Percentiles rank a stretch among this genome's conserved stretches.
Evolutionary conservation across 1,284 basidiomycete species (phyloP).

Genomic region (Cystobasidium pallidum): DNA sequence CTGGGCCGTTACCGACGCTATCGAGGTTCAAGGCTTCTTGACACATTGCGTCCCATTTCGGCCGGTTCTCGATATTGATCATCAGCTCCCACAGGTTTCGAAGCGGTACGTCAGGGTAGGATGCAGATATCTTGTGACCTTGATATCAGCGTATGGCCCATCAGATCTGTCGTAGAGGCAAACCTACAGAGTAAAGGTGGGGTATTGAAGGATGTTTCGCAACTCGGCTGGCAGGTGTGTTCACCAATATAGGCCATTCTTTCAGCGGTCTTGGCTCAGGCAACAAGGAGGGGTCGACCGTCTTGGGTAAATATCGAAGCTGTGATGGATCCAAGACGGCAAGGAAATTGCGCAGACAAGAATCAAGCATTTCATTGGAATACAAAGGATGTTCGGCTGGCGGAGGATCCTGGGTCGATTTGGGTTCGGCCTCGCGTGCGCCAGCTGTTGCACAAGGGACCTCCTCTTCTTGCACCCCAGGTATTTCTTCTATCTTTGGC

Average conservation of each 20-base stretch:
- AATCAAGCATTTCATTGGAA: conserved; percentile 27
- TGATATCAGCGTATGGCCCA: background rate
- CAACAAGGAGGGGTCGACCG: conserved; percentile 1
- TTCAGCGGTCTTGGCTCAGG: conserved; percentile 27
- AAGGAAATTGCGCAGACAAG: conserved; percentile 35
- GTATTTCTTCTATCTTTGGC: conserved; percentile 2
- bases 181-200: conserved; percentile 43
- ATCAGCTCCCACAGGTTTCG: conserved; percentile 49
- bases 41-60: conserved; percentile 47
- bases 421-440: background rate
- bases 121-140: conserved; percentile 37
- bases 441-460: background rate
- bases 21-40: conserved; percentile 32
- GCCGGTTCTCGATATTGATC: conserved; percentile 41
- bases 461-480: background rate
- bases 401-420: background rate
- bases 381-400: conserved; percentile 41
- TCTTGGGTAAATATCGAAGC: conserved; percentile 23
- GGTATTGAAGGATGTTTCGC: conserved; percentile 38
- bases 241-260: conserved; percentile 30
- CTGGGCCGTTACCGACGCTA: conserved; percentile 16
- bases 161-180: too few species aligned
- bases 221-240: conserved; percentile 25
- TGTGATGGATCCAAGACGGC: conserved; percentile 38
- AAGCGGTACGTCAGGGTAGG: conserved; percentile 48